These are phyloP conservation scores for Nitzschia sp. DNA, from an alignment of 108 stramenopile genomes.

Conservation along the genomic window DNA sequence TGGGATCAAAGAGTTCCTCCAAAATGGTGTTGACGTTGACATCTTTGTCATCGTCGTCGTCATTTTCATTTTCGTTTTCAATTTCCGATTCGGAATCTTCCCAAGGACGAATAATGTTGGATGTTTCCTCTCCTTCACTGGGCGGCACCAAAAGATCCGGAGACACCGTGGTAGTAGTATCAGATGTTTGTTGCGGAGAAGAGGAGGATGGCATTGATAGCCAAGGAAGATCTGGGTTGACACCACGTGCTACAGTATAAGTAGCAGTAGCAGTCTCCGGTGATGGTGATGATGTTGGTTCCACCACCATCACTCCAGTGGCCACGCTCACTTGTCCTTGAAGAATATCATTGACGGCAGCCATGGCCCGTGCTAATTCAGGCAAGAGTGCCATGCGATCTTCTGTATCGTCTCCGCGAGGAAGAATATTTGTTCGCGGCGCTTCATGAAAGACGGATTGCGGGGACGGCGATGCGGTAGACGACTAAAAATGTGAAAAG, in stretches of 20 bases:
- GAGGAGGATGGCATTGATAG: background rate
- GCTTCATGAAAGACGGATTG: constrained; percentile 68
- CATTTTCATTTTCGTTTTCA: background rate
- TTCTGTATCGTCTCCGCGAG: constrained; percentile 40
- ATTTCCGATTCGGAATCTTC: background rate
- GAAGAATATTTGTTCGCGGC: constrained; percentile 62
- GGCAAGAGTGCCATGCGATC: constrained; percentile 65
- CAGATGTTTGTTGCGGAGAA: no score
- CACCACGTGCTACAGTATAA: background rate
- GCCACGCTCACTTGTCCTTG: constrained; percentile 4
- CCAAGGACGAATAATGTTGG: constrained; percentile 1
- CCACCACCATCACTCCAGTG: background rate
- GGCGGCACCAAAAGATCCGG: background rate
- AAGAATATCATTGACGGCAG: constrained; percentile 50
- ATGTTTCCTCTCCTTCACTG: background rate
- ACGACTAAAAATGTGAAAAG: constrained; percentile 15
- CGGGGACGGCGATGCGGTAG: constrained; percentile 58
- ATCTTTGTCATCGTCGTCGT: background rate
- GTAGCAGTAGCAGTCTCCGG: background rate
- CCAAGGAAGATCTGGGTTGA: constrained; percentile 11
- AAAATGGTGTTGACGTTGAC: background rate
- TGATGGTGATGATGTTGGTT: background rate
- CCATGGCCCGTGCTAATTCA: constrained; percentile 60
- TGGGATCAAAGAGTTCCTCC: background rate
- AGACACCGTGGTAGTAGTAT: background rate